These are phyloP conservation scores for Bruguiera parviflora DNA, from an alignment of 345 rosid species.

Conservation along the genomic window DNA sequence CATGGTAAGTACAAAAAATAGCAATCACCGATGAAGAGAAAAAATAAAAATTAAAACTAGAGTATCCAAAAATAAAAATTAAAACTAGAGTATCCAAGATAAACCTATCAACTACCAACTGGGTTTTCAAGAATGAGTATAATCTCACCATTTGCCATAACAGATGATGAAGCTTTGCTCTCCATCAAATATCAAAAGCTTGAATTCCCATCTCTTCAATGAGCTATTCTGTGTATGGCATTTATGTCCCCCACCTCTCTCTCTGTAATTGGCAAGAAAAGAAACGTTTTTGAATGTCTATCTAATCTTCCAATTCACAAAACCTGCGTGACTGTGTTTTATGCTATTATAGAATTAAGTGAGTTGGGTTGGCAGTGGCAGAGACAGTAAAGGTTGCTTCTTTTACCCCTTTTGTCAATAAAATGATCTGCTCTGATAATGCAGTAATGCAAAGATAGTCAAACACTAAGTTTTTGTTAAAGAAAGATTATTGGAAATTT, in stretches of 20 bases:
- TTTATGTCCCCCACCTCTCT: conserved; percentile 10
- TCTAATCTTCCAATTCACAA: conserved; percentile 4
- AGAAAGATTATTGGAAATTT: neutral
- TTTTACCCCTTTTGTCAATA: conserved; percentile 7
- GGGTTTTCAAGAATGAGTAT: neutral
- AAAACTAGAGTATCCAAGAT: neutral
- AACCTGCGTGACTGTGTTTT: conserved; percentile 1
- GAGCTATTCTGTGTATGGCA: conserved; percentile 1
- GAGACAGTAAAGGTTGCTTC: conserved; percentile 4
- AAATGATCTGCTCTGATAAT: neutral
- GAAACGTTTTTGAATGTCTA: conserved; percentile 8
- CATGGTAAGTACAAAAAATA: neutral
- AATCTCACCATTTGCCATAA: conserved; percentile 3
- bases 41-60: neutral
- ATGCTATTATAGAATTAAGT: conserved; percentile 15
- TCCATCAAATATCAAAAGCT: no score
- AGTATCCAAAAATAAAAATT: neutral
- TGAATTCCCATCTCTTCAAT: neutral
- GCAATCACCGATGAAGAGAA: neutral
- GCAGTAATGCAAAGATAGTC: neutral
- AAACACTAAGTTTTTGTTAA: conserved; percentile 1
- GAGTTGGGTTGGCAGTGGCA: conserved; percentile 8
- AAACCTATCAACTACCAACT: neutral
- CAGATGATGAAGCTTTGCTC: neutral
- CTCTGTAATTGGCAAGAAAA: conserved; percentile 19